Percentiles rank a stretch among this genome's conserved stretches.
Evolutionary conservation across 1,139 yeast species (phyloP).

Genomic region (Nakaseomyces uthaithaninus): DNA sequence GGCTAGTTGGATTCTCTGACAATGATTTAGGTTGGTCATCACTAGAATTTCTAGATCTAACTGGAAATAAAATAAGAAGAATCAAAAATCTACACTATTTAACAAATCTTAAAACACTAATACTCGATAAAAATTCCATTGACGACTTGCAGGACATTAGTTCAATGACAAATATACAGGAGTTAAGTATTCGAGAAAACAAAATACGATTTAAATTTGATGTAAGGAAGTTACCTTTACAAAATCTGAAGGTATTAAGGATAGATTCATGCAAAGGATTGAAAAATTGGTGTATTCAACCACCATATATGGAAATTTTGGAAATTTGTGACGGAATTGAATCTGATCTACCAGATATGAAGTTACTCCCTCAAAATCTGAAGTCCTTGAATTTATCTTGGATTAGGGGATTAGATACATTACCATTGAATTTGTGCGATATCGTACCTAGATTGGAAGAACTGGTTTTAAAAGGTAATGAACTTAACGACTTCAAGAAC

Average conservation of each 20-base stretch:
- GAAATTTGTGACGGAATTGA: constrained; percentile 6
- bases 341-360: constrained; percentile 8
- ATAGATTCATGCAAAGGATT: constrained; percentile 8
- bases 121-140: constrained; percentile 18
- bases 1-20: constrained; percentile 4
- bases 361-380: constrained; percentile 8
- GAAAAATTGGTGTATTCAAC: constrained; percentile 3
- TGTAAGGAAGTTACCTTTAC: constrained; percentile 1
- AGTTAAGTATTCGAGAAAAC: neutral
- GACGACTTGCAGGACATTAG: neutral
- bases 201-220: neutral
- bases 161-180: neutral
- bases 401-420: constrained; percentile 7
- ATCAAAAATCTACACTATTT: constrained; percentile 18
- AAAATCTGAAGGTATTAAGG: constrained; percentile 8
- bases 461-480: constrained; percentile 8
- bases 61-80: constrained; percentile 19
- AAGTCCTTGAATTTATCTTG: constrained; percentile 8
- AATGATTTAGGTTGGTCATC: constrained; percentile 16
- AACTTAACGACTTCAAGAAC: constrained; percentile 6
- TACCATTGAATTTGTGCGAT: constrained; percentile 9
- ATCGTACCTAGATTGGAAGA: constrained; percentile 9
- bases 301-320: constrained; percentile 7
- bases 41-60: constrained; percentile 21
- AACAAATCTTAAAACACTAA: constrained; percentile 16